Evolutionary conservation across 2,329 filamentous ascomycete genomes (phyloP), one percentile per base, ranked within the genome.

Genomic region (Botryosphaeria agaves): DNA sequence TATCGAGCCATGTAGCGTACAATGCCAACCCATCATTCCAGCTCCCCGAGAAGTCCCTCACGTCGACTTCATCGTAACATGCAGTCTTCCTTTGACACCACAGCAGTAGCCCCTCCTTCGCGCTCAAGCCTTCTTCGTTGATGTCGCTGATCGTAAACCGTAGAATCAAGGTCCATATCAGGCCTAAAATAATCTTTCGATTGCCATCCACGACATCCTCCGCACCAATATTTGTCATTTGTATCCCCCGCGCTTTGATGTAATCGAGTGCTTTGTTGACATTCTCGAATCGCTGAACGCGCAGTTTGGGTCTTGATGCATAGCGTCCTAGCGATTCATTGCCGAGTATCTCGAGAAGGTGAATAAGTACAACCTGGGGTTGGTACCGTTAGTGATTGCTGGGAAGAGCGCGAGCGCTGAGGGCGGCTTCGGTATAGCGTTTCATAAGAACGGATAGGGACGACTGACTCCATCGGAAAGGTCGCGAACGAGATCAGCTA

Each of bases 71-170:
- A 36, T 94, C 85, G 53, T 98, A 98, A 57, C 89, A 98, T 5
- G 89, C 89, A 18, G 89, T 98, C 61, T 98, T 98, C 44, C 89
- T 69, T 59, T 98, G 87, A 62, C 89, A 98, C 89, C 89, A 98
- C 15, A 98, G 60, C 34, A 98, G 58, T 45, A 98, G 60, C 38
- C 89, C 89, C 52, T 95, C 89, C 56, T 95, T 94, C 34, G 89
- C 89, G 31, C 87, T 94, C 72, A 95, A 77, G 40, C 89, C 89
- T 64, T 94, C 89, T 54, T 87, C 79, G 52, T 91, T 95, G 61
- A 98, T 98, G 55, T 98, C 89, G 53, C 78, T 94, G 52, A 98
- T 98, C 42, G 89, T 98, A 55, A 98, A 98, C 30, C 89, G 72
- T 41, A 94, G 64, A 76, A 98, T 98, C 38, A 98, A 66, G 5